phyloP scores from a whole-genome alignment of 352 stramenopile species.

The Thraustochytrium sp. region DNA sequence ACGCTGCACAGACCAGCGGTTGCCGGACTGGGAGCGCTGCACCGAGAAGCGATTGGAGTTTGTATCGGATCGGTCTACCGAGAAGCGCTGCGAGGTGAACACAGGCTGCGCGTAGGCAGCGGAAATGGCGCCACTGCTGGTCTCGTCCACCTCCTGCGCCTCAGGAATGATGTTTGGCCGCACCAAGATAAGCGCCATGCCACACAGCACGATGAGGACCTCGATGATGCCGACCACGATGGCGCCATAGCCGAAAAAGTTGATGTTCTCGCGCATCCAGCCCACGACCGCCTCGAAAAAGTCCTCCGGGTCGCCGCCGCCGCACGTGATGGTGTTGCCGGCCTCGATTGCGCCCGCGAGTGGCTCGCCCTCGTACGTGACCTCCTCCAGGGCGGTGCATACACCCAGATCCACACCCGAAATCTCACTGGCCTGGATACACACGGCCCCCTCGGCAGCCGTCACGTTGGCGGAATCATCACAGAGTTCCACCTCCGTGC shows the following conservation, averaged over 20 bases:
- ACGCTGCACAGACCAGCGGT: background rate
- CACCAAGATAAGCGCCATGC: background rate
- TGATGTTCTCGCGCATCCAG: conserved; percentile 11
- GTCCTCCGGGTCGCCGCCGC: background rate
- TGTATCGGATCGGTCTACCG: background rate
- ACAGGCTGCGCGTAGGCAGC: background rate
- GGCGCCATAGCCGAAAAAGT: conserved; percentile 34
- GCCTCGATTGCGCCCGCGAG: background rate
- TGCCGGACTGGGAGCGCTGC: background rate
- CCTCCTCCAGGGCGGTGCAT: background rate
- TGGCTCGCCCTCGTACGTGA: background rate
- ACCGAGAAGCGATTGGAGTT: background rate
- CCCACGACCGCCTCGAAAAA: background rate
- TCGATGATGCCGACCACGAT: conserved; percentile 19
- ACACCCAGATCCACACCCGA: background rate
- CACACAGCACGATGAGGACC: background rate
- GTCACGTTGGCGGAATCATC: background rate
- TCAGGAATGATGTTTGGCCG: background rate
- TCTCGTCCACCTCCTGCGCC: background rate
- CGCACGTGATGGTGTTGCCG: conserved; percentile 4
- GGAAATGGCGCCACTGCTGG: background rate
- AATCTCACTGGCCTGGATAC: background rate
- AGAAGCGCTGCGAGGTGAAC: background rate
- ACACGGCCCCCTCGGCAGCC: background rate
- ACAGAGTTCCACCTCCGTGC: background rate